Evolutionary conservation across 495 filamentous ascomycete genomes (phyloP).

Genomic region (Penicillium flavigenum): DNA sequence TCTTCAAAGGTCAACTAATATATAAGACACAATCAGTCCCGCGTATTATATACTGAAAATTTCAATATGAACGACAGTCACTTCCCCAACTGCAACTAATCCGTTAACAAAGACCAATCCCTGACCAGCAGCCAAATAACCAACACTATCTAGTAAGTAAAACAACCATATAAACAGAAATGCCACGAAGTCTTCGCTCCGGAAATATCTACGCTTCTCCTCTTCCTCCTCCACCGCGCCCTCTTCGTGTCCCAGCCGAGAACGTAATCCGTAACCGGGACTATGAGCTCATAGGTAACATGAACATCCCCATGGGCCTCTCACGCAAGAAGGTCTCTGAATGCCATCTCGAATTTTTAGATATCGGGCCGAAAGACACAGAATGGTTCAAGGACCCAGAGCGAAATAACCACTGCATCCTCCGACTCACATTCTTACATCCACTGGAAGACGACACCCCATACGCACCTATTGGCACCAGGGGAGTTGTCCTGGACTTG

Average conservation of each 20-base stretch:
- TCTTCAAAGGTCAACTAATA: background rate
- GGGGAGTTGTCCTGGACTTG: background rate
- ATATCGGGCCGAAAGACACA: background rate
- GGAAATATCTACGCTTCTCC: background rate
- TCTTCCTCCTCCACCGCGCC: too few relatives aligned
- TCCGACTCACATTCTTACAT: background rate
- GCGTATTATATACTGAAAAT: background rate
- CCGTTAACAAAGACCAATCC: background rate
- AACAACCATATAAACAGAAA: background rate
- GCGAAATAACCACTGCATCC: background rate
- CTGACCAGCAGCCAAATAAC: background rate
- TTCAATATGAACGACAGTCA: background rate
- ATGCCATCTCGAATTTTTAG: background rate
- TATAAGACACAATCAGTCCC: background rate
- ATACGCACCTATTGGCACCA: background rate
- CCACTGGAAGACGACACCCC: background rate
- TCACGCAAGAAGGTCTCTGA: background rate
- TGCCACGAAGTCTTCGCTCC: background rate
- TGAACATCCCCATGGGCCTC: background rate
- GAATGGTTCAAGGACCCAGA: background rate
- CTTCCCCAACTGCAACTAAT: background rate
- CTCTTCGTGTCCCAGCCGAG: background rate
- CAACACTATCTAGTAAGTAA: background rate
- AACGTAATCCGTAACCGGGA: background rate
- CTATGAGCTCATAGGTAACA: background rate